Conservation (phyloP, 1,139 yeast genomes). For the Pneumocystis carinii region DNA sequence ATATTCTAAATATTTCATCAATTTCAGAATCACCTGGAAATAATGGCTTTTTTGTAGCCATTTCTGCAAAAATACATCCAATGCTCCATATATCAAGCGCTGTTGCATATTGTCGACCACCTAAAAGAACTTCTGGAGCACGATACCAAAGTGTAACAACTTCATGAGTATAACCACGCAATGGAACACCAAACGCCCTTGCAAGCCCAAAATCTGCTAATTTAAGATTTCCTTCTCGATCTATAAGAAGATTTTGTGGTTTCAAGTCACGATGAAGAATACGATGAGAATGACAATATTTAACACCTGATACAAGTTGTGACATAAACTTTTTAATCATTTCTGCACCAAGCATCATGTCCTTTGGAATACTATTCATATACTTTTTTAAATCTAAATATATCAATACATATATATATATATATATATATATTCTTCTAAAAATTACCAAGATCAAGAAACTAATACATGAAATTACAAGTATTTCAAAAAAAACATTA, state of each 20-base stretch:
- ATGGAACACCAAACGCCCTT: slow-evolving; percentile 84
- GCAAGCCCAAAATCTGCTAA: slow-evolving; percentile 97
- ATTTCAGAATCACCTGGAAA: slow-evolving; percentile 95
- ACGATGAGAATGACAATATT: slow-evolving; percentile 89
- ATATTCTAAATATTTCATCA: slow-evolving; percentile 78
- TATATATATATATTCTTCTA: slow-evolving; percentile 5
- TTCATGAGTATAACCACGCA: slow-evolving; percentile 47
- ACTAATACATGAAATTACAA: neutral
- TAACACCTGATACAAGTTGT: slow-evolving; percentile 76
- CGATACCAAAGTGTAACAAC: slow-evolving; percentile 97
- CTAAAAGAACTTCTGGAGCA: slow-evolving; percentile 92
- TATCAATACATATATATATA: slow-evolving; percentile 34
- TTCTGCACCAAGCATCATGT: slow-evolving; percentile 65
- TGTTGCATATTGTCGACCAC: slow-evolving; percentile 87
- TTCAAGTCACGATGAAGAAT: slow-evolving; percentile 90
- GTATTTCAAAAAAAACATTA: neutral
- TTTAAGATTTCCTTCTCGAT: slow-evolving; percentile 75
- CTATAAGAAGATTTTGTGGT: slow-evolving; percentile 85
- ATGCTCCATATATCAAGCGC: slow-evolving; percentile 98
- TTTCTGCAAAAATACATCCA: slow-evolving; percentile 94
- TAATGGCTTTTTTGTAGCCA: slow-evolving; percentile 95
- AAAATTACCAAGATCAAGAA: slow-evolving; percentile 27
- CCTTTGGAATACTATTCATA: slow-evolving; percentile 75
- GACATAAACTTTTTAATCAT: slow-evolving; percentile 84
- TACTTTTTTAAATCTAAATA: slow-evolving; percentile 86